Conservation (phyloP, 2,329 filamentous ascomycete species). For the Apiospora malaysiana region DNA sequence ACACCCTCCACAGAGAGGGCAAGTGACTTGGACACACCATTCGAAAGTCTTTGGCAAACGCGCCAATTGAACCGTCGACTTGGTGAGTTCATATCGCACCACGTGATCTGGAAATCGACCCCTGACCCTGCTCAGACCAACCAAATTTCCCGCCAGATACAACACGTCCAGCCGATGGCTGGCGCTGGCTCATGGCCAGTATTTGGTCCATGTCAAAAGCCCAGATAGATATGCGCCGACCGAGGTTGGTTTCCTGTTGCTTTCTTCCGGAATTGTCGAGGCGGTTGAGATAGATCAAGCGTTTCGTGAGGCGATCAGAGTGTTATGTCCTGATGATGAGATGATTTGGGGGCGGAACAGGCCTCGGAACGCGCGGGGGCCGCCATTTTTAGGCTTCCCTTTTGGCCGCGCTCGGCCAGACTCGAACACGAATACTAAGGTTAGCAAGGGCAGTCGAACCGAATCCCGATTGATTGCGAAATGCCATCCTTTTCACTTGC, state of each 20-base stretch:
- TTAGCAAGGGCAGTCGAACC: neutral
- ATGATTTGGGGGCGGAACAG: constrained; percentile 2
- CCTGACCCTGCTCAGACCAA: neutral
- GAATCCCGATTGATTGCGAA: neutral
- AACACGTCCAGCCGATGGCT: too few species aligned
- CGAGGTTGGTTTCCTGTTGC: too few species aligned
- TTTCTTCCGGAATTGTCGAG: neutral
- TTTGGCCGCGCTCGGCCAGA: constrained; percentile 10
- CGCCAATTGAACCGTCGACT: neutral
- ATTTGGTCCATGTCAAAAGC: neutral
- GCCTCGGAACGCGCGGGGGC: neutral
- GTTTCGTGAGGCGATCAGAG: neutral
- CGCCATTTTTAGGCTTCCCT: constrained; percentile 9
- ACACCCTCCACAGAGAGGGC: neutral
- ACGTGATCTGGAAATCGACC: neutral
- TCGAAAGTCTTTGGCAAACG: neutral
- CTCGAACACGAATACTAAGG: neutral
- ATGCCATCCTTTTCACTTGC: neutral
- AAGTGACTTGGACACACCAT: neutral
- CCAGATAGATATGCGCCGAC: neutral
- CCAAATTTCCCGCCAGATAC: neutral
- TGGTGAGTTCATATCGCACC: neutral
- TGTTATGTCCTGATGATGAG: neutral
- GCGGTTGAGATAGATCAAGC: neutral
- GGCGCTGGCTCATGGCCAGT: neutral